Base-by-base conservation (phyloP, 352 stramenopile species). In the Globisporangium acanthophoron region DNA sequence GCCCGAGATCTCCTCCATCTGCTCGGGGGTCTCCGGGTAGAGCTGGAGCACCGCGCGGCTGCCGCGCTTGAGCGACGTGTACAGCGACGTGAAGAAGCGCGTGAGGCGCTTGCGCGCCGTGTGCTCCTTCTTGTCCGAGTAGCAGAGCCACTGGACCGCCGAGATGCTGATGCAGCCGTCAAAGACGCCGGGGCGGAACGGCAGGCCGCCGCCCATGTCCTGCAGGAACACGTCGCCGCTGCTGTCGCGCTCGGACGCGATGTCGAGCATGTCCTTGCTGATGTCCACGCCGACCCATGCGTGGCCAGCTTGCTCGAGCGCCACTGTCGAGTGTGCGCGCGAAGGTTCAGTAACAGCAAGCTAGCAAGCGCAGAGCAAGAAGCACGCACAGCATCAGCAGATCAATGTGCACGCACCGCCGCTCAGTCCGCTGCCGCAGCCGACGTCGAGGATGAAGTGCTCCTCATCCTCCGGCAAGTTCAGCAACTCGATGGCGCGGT, bases 71-170 rank as follows among this genome's bases (percentile, higher is more conserved):
- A 96, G 53, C 49, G 81, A 90, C 60, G 80, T 93, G 69, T 94
- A 96, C 0, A 96, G 79, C 50, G 88, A 97, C 44, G 90, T 97
- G 75, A 99, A 99, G 75, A 99, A 99, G 27, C 95, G 88, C 52
- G 88, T 97, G 18, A 99, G 78, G 33, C 97, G 91, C 64, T 93
- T 92, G 57, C 96, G 77, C 41, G 85, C 82, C 43, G 85, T 97
- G 73, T 99, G 96, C 53, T 96, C 83, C 57, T 96, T 98, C 57
- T 96, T 96, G 74, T 99, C 98, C 59, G 95, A 98, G 77, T 99
- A 99, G 71, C 97, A 99, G 21, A 99, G 87, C 97, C 97, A 99
- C 78, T 99, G 97, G 29, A 99, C 71, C n/a, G 97, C 97, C 15
- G 96, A 99, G 62, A 99, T 99, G 62, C 96, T 99, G 74, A 99